Conservation (phyloP, 1,284 basidiomycete species). For the Ceratobasidium sp. region DNA sequence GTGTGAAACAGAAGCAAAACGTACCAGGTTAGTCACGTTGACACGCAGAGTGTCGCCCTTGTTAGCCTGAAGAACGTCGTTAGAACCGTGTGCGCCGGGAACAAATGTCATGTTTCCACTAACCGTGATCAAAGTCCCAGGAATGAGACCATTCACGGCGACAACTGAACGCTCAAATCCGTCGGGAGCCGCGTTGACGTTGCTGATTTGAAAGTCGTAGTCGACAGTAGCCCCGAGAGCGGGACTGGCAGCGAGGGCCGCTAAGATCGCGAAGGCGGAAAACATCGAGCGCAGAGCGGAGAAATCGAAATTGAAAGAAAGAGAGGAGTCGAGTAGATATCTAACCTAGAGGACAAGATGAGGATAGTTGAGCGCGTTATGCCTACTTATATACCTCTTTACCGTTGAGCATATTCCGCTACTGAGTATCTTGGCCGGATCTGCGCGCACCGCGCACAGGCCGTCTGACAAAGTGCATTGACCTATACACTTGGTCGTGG, state of each 20-base stretch:
- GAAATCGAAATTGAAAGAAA: neutral
- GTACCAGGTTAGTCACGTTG: conserved; percentile 14
- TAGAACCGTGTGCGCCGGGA: neutral
- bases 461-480: too few relatives aligned
- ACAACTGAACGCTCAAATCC: conserved; percentile 25
- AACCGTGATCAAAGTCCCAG: conserved; percentile 11
- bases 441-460: too few relatives aligned
- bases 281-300: neutral
- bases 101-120: neutral
- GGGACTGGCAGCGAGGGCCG: conserved; percentile 10
- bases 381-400: neutral
- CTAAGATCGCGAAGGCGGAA: neutral
- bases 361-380: neutral
- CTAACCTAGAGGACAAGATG: neutral
- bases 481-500: neutral
- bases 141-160: neutral
- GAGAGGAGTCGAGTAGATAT: neutral
- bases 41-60: conserved; percentile 13
- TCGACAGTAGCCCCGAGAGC: conserved; percentile 9
- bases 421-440: neutral
- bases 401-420: neutral
- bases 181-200: conserved; percentile 16
- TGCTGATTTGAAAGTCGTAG: conserved; percentile 5
- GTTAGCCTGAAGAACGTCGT: neutral
- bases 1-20: neutral